phyloP scores from a whole-genome alignment of 768 basidiomycete species.

The Arthromyces matolae region DNA sequence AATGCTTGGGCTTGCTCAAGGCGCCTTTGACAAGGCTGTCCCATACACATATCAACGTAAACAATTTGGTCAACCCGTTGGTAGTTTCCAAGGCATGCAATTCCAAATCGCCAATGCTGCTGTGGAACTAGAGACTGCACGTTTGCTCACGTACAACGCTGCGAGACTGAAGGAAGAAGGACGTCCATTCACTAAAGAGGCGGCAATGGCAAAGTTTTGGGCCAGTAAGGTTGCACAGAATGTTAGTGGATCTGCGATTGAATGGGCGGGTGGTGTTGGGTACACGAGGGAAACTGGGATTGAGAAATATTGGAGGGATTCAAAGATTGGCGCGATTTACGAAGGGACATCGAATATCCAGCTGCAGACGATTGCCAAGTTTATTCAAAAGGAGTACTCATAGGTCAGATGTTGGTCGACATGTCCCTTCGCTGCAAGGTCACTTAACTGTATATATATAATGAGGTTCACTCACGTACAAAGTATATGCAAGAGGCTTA shows the following conservation, averaged over 20 bases:
- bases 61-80: conserved; percentile 93
- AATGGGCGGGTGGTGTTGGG: conserved; percentile 93
- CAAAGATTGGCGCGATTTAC: conserved; percentile 92
- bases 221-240: conserved; percentile 84
- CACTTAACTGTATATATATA: too few relatives aligned
- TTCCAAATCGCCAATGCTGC: conserved; percentile 93
- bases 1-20: conserved; percentile 97
- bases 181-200: conserved; percentile 81
- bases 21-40: conserved; percentile 94
- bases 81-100: conserved; percentile 93
- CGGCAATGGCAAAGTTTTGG: conserved; percentile 98
- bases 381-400: conserved; percentile 82
- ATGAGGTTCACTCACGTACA: too few relatives aligned
- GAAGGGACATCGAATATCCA: conserved; percentile 99
- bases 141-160: conserved; percentile 93
- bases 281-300: conserved; percentile 93
- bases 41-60: conserved; percentile 90
- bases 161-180: conserved; percentile 94
- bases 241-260: conserved; percentile 86
- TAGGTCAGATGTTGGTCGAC: too few relatives aligned
- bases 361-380: conserved; percentile 91
- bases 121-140: conserved; percentile 84
- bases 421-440: too few relatives aligned
- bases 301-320: conserved; percentile 96
- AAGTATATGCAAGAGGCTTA: too few relatives aligned